Conservation (phyloP, 345 rosid species). For the Brassica rapa region DNA sequence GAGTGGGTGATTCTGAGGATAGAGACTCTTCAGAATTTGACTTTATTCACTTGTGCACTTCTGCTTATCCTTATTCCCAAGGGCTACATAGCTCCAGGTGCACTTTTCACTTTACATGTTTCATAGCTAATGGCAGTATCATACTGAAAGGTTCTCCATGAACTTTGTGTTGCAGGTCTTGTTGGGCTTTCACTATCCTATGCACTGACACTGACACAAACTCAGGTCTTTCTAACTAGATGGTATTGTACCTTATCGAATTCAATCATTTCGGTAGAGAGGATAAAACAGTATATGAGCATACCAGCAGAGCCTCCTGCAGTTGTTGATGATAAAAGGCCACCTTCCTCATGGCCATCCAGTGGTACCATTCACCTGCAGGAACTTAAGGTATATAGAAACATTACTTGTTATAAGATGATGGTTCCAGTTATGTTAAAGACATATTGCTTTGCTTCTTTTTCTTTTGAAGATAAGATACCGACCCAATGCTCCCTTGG, state of each 20-base stretch:
- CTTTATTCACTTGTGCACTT: conserved; percentile 69
- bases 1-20: conserved; percentile 81
- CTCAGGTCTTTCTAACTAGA: conserved; percentile 56
- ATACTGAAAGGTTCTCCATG: not conserved
- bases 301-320: conserved; percentile 66
- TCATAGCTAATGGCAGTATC: not conserved
- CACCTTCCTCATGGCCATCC: conserved; percentile 68
- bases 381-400: conserved; percentile 54
- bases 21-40: conserved; percentile 69
- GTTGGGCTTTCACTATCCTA: conserved; percentile 81
- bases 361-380: conserved; percentile 69
- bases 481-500: conserved; percentile 66
- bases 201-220: conserved; percentile 58
- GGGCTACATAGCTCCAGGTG: conserved; percentile 55
- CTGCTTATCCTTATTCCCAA: conserved; percentile 72
- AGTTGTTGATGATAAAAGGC: conserved; percentile 56
- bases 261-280: conserved; percentile 68
- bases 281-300: conserved; percentile 76
- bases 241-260: conserved; percentile 68
- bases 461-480: conserved; percentile 52
- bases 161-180: conserved; percentile 49
- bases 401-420: not conserved
- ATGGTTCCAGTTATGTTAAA: not conserved
- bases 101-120: too few species aligned
- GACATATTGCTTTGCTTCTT: conserved; percentile 1